Base-by-base conservation (phyloP, 768 basidiomycete genomes). In the Psilocybe sp. region DNA sequence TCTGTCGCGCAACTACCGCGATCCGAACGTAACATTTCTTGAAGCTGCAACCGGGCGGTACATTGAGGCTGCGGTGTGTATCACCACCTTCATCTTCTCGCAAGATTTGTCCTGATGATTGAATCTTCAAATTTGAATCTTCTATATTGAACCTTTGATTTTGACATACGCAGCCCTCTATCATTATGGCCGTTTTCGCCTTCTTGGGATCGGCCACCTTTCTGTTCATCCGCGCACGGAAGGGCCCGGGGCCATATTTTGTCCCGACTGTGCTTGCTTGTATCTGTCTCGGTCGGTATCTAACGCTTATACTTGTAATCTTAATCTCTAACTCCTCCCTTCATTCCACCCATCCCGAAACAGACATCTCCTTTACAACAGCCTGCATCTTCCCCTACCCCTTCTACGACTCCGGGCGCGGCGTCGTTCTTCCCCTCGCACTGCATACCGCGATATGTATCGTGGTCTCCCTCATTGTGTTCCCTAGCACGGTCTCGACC, bases 301-400 rank as follows among this genome's bases (percentile, higher is more conserved):
- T n/a, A 28, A 9, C 28, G 2, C 14, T n/a, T 36, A 40, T 14
- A n/a, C 15, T 5, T 32, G 9, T 31, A 14, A 3, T 44, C 7
- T 15, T 8, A 15, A n/a, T 10, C 16, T n/a, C 15, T 5, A 23
- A 23, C 15, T 2, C 7, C n/a, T 13, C 12, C 12, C 12, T 49
- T 32, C 16, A 16, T 37, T n/a, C 18, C 8, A 13, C 40, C 9
- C 33, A n/a, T 15, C 15, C 28, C 7, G 23, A 7, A 28, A 28
- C 23, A 84, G 87, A 87, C 56, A 82, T 86, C 14, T 65, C 69
- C 14, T 57, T 87, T 13, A 82, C 79, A 0, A 81, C 80, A 0
- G 78, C 80, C 1, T 76, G 65, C 11, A 65, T 90, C 7, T 83
- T 78, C 57, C 88, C 88, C 1, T 89, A 72, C 54, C 80, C 87